Percentiles rank a stretch among this genome's conserved stretches.
Conservation (phyloP, 1,139 yeast species). For the Chernovozyma aurita region DNA sequence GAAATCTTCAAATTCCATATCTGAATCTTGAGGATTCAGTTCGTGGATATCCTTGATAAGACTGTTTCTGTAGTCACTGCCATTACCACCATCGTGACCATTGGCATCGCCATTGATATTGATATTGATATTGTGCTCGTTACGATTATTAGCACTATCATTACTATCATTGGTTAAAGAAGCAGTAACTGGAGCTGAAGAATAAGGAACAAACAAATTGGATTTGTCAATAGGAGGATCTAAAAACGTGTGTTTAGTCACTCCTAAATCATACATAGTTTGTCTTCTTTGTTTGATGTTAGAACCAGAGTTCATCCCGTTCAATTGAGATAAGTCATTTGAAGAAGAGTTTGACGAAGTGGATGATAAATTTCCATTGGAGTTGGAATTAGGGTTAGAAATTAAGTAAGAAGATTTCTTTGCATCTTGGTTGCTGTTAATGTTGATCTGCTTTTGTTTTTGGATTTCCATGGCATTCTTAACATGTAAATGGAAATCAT, state of each 20-base stretch:
- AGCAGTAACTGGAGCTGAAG: slow-evolving; percentile 75
- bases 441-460: not conserved
- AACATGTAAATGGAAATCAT: slow-evolving; percentile 68
- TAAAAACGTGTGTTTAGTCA: slow-evolving; percentile 43
- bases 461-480: slow-evolving; percentile 47
- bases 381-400: not conserved
- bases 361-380: not conserved
- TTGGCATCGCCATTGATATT: slow-evolving; percentile 9
- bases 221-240: slow-evolving; percentile 49
- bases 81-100: too few relatives aligned
- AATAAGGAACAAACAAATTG: slow-evolving; percentile 61
- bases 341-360: not conserved
- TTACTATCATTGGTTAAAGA: slow-evolving; percentile 34
- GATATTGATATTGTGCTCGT: slow-evolving; percentile 8
- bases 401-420: not conserved
- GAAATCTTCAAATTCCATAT: slow-evolving; percentile 28
- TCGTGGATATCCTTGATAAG: not conserved
- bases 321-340: not conserved
- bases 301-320: not conserved
- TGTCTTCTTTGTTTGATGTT: slow-evolving; percentile 38
- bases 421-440: not conserved
- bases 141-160: slow-evolving; percentile 9
- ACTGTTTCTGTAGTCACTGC: not conserved
- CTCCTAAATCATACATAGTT: slow-evolving; percentile 47
- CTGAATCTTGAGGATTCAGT: slow-evolving; percentile 1